phyloP scores from a whole-genome alignment of 805 yeast genomes.

The Candida odintsovae region DNA sequence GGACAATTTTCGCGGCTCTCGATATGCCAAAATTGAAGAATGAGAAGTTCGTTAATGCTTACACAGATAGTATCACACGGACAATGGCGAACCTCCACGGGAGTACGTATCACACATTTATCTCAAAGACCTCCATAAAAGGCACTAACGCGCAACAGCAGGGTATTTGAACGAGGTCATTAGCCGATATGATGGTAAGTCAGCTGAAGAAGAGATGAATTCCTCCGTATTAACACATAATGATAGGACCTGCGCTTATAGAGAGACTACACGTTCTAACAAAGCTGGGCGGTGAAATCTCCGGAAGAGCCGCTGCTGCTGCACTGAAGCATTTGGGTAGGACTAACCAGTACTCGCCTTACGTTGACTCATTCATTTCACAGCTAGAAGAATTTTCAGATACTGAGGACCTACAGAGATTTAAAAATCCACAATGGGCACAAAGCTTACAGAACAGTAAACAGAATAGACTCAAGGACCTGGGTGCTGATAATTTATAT shows the following conservation, averaged over 20 bases:
- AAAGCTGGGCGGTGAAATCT: conserved; percentile 1
- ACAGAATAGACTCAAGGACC: conserved; percentile 5
- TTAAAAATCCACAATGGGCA: conserved; percentile 7
- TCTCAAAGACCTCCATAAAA: not conserved
- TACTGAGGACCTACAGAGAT: conserved; percentile 1
- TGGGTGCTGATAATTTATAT: conserved; percentile 17
- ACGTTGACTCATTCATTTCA: conserved; percentile 10
- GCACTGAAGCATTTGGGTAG: conserved; percentile 15
- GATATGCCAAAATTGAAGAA: not conserved
- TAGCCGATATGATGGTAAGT: not conserved
- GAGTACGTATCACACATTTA: not conserved
- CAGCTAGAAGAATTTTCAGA: conserved; percentile 3
- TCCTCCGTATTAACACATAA: conserved; percentile 1
- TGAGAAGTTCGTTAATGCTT: not conserved
- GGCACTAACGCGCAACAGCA: not conserved
- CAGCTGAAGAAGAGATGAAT: not conserved
- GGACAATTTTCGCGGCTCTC: too few relatives aligned
- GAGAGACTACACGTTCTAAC: conserved; percentile 15
- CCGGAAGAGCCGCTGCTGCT: conserved; percentile 11
- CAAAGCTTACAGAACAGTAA: conserved; percentile 1
- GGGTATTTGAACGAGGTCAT: not conserved
- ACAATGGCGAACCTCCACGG: not conserved
- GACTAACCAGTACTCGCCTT: conserved; percentile 15
- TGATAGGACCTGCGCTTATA: conserved; percentile 16
- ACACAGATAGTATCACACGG: not conserved